Evolutionary conservation across 805 yeast species (phyloP), one percentile per base, ranked within the genome.

Genomic region (Kodamaea sagamina): DNA sequence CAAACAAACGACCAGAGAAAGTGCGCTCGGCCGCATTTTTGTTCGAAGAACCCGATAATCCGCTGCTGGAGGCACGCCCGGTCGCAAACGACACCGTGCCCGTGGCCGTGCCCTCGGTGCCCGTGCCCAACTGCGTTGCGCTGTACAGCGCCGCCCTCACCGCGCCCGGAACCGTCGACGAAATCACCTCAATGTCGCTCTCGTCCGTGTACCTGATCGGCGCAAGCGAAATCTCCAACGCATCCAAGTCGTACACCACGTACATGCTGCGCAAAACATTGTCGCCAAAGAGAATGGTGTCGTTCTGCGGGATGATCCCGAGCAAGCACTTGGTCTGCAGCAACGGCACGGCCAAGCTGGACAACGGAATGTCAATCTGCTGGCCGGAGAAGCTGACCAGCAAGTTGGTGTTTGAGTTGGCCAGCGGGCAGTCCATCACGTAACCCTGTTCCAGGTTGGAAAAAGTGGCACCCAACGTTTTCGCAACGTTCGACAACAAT

Each of bases 161-260:
- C 1, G 83, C 84, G 28, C 71, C 63, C n/a, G 86, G 85, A 35
- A 81, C 72, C 8, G 63, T 36, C 9, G 68, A 48, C 4, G 63
- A 47, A 31, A 82, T 73, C 7, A 62, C 67, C 41, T 78, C 79
- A 35, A 81, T 70, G 43, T 77, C 60, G 44, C 65, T 66, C 10
- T 59, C 58, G 42, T 50, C 38, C 25, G 67, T 53, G 42, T 59
- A 58, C 13, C 48, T 52, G 19, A 48, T 62, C 39, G 57, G 67
- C 6, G 69, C 61, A 12, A 84, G 51, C 3, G 86, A 79, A 28
- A 84, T 66, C 52, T 77, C 71, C 36, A 62, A 63, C 54, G 75
- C 75, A 24, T 80, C 86, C 40, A 82, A 62, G 59, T 85, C 84
- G 59, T 75, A 82, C 11, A 82, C 87, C 19, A 80, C 71, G 58